Evolutionary conservation across 345 rosid species (phyloP), one percentile per base, ranked within the genome.

Genomic region (Boechera retrofracta): DNA sequence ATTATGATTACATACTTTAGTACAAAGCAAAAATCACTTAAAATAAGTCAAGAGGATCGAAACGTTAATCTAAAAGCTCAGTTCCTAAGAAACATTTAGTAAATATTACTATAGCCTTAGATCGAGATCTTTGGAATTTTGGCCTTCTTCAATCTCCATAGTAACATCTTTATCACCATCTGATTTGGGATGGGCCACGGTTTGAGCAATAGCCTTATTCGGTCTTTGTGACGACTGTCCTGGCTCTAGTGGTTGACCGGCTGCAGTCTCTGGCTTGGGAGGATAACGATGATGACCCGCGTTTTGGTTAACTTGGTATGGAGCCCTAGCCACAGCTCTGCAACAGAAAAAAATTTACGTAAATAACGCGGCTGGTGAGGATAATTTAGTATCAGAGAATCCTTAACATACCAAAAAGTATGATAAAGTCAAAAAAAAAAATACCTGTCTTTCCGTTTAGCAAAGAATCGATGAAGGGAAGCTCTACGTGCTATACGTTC

Each of bases 371-470:
- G 13, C 18, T 67, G 11, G 9, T 44, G 18, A 32, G 35, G 38
- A 55, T 33, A 24, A 51, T 13, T 32, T 48, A n/a, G 7, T 21
- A 42, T 60, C 9, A 21, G 24, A 32, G 31, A 33, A 54, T 61
- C 24, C 63, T 56, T 26, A 47, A 29, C 48, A 12, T 48, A 74
- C 9, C 29, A 36, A 32, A 13, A 8, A 54, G 39, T 32, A 5
- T 42, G 54, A 11, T 59, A 0, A 21, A 33, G 16, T 10, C 2
- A 26, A 13, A 21, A 21, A 21, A 18, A 18, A 21, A 21, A 39
- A 5, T 71, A 90, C 96, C 93, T 90, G 64, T 87, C 96, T 69
- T 89, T 92, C 13, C 94, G 87, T 83, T 88, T 90, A 55, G 84
- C 87, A 28, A 92, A 79, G 84, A 92, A 92, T 53, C 89, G 79